Base-by-base conservation (phyloP, 208 protist genomes). In the Perkinsela sp. region DNA sequence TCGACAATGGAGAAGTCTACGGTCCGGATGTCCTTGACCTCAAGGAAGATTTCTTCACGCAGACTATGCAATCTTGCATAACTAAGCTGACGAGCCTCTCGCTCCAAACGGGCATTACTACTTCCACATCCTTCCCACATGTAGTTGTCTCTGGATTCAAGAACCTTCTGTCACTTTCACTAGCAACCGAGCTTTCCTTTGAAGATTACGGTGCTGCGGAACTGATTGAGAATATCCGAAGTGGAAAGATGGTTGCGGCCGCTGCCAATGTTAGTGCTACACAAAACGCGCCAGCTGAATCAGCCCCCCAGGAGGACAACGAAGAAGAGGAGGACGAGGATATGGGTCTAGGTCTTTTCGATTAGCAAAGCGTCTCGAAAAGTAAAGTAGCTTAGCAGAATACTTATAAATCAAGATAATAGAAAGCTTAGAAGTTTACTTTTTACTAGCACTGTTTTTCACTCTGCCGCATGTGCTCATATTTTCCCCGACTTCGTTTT, bases 91-190 rank as follows among this genome's bases (percentile, higher is more conserved):
- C 94, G 32, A 78, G 90, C 68, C 72, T 98, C 71, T 94, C 92
- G 1, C 80, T 99, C n/a, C 85, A 78, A 65, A 85, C 92, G 31
- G 90, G 90, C 72, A 91, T 93, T 81, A 90, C 94, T 67, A 97
- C 86, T 31, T 66, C 84, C 29, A 83, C 93, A 67, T 93, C 96
- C 30, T 76, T 97, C 57, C 93, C 93, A 71, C 90, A 97, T 80
- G 77, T 90, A 70, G 68, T 98, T 65, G 73, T 91, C 74, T 90
- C 95, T 78, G 93, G 80, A 69, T 97, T 96, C 93, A 96, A 97
- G 84, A 95, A 94, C 71, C 69, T 98, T 31, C 74, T 97, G n/a
- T 85, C 91, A 31, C 78, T 97, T 31, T 88, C 90, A 31, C 68
- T 97, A 69, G 94, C 74, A 48, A 95, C 94, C 29, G 84, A 86